Percentiles rank a stretch among this genome's conserved stretches.
Evolutionary conservation across 116 monocot species (phyloP).

Genomic region (Zostera marina): DNA sequence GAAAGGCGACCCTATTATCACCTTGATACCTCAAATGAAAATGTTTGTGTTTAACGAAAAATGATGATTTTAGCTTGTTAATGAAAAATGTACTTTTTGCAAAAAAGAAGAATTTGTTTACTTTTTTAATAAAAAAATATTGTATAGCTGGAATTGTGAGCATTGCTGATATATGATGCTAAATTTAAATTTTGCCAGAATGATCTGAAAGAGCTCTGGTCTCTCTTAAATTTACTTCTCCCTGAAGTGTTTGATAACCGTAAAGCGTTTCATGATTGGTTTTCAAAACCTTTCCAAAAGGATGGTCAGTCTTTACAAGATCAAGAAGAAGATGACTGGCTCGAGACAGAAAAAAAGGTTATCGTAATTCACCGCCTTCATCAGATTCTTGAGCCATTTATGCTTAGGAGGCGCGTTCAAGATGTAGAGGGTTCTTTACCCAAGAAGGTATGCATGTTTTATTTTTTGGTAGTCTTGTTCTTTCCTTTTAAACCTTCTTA

Average conservation of each 20-base stretch:
- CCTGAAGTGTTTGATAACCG: slow-evolving; percentile 97
- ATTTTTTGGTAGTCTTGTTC: not conserved
- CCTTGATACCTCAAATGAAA: no score
- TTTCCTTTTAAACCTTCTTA: slow-evolving; percentile 2
- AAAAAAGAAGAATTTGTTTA: no score
- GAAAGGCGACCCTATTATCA: no score
- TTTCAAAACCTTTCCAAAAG: slow-evolving; percentile 81
- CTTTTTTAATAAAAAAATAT: not conserved
- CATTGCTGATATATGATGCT: slow-evolving; percentile 2
- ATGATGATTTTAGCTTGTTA: no score
- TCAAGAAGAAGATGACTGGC: slow-evolving; percentile 87
- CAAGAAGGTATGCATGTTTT: slow-evolving; percentile 38
- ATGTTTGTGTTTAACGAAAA: no score
- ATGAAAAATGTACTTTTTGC: no score
- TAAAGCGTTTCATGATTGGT: slow-evolving; percentile 96
- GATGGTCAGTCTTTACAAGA: slow-evolving; percentile 47
- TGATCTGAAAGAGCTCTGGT: slow-evolving; percentile 96
- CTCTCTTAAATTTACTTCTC: slow-evolving; percentile 86
- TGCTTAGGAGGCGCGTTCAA: slow-evolving; percentile 87
- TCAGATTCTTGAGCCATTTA: slow-evolving; percentile 95
- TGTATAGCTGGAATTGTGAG: not conserved
- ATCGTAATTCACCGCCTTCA: slow-evolving; percentile 92
- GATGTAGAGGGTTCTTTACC: slow-evolving; percentile 99
- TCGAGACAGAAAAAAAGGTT: slow-evolving; percentile 94
- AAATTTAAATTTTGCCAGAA: slow-evolving; percentile 33